Base-by-base conservation (phyloP, 768 basidiomycete genomes). In the Paxillus rubicundulus region DNA sequence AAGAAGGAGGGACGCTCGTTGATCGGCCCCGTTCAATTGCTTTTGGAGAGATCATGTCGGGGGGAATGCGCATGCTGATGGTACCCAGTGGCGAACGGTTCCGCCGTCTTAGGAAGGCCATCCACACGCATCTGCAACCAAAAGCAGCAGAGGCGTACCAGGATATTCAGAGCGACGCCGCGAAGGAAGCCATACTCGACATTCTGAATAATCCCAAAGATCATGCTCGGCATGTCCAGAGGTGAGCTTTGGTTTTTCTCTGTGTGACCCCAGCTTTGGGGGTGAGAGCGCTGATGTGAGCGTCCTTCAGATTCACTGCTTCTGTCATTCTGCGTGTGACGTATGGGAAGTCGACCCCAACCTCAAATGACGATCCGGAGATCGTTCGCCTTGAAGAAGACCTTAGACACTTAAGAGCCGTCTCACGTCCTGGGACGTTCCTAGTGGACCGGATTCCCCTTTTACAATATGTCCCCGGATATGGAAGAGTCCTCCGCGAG, bases 101-200 rank as follows among this genome's bases (percentile, higher is more conserved):
- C 27, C 64, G 67, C 24, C 69, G 52, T 49, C 52, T 68, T 7
- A 53, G 67, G 24, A 82, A 80, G 47, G 82, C 79, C 0, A 61
- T 82, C 2, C 82, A 84, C 55, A 71, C 78, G 0, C 77, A 83
- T 50, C 67, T 85, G 0, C 78, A 82, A 51, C 71, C 77, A 0
- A 80, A 78, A 53, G 71, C 72, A 1, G 69, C 81, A 4, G 62
- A 66, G 3, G 66, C 59, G 4, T 84, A 83, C 56, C 68, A 71
- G 4, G 74, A 76, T 0, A 69, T 76, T 1, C 70, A 82, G 21
- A 72, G 70, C 60, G 68, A 69, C 13, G 71, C 73, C 21, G 64
- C 61, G 1, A 60, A 8, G 20, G 39, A 8, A 0, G 27, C 60
- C 21, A 49, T 70, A 12, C 49, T 61, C 1, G 71, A 74, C 50